These are phyloP conservation scores for Fusarium acutatum DNA, from an alignment of 2,329 filamentous ascomycete genomes.

Conservation along the genomic window DNA sequence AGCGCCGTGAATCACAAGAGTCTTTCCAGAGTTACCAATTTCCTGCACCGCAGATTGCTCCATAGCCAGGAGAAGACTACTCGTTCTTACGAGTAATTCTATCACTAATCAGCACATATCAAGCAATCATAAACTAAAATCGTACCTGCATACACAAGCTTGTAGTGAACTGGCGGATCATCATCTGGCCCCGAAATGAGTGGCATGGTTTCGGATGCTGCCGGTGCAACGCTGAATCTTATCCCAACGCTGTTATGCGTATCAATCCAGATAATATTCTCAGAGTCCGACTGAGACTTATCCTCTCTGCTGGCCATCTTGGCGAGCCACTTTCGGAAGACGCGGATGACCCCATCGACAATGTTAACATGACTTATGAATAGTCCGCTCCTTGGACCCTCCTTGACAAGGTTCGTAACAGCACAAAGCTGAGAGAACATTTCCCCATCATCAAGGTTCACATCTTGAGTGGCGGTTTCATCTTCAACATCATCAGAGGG, in stretches of 20 bases:
- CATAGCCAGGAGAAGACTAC: conserved; percentile 68
- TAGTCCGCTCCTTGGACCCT: conserved; percentile 66
- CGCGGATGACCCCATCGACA: conserved; percentile 72
- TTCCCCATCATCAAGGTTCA: conserved; percentile 75
- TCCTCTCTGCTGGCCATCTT: conserved; percentile 43
- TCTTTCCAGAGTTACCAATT: conserved; percentile 68
- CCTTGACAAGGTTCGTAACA: conserved; percentile 72
- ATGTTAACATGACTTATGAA: conserved; percentile 73
- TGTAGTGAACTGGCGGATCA: conserved; percentile 74
- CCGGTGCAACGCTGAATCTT: conserved; percentile 65
- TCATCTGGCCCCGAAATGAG: conserved; percentile 67
- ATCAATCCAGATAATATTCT: conserved; percentile 73
- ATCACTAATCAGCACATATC: conserved; percentile 14
- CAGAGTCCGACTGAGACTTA: not conserved
- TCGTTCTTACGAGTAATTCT: conserved; percentile 75
- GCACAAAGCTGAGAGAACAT: conserved; percentile 79
- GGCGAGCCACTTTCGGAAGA: conserved; percentile 78
- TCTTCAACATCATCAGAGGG: conserved; percentile 37
- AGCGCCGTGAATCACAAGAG: conserved; percentile 68
- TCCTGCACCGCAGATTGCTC: conserved; percentile 72
- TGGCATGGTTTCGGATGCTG: conserved; percentile 54
- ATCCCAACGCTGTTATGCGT: conserved; percentile 70
- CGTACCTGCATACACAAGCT: conserved; percentile 76
- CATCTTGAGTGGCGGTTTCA: conserved; percentile 63
- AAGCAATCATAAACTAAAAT: not conserved